Evolutionary conservation across 2,329 filamentous ascomycete genomes (phyloP), one percentile per base, ranked within the genome.

Genomic region (Aulographum hederae): DNA sequence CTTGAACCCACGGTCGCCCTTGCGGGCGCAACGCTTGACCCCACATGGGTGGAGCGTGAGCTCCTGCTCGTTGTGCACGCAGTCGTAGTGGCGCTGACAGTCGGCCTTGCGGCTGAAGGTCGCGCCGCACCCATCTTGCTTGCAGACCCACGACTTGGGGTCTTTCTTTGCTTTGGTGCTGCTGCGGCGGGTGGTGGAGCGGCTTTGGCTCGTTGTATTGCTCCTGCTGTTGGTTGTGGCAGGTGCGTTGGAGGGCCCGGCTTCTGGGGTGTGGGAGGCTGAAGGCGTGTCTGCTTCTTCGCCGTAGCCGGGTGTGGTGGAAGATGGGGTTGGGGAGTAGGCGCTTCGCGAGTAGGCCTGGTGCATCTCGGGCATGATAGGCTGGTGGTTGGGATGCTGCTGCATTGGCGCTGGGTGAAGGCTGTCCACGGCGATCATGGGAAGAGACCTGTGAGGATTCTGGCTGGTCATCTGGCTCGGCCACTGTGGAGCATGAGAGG

Each of bases 1-100:
- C 4, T 62, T 61, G 41, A 72, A 73, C 1, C 66, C 67, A 36
- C 33, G 20, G 2, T 26, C 20, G 13, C 35, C 36, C 5, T 27
- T 26, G 8, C 35, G 18, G 4, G 18, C 13, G 19, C 36, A 38
- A 4, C 31, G 30, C 16, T 19, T 16, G 6, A 33, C 14, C 15
- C 30, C 18, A 18, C 34, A 38, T 16, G 34, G 31, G 15, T 25
- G n/a, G 11, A 16, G 26, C 6, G 19, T 23, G 8, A 13, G n/a
- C 14, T 30, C 21, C n/a, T 34, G 16, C 25, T 30, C 29, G 14
- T 37, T 18, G 21, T 38, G 36, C n/a, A 37, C 35, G 20, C 30
- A 32, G 5, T 26, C 19, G 18, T 28, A 14, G 35, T 38, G 36
- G 10, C 36, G 23, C 14, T 25, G n/a, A 14, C 23, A 16, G 21